Evolutionary conservation across 2,329 filamentous ascomycete genomes (phyloP), one percentile per base, ranked within the genome.

Genomic region (Colletotrichum sp.): DNA sequence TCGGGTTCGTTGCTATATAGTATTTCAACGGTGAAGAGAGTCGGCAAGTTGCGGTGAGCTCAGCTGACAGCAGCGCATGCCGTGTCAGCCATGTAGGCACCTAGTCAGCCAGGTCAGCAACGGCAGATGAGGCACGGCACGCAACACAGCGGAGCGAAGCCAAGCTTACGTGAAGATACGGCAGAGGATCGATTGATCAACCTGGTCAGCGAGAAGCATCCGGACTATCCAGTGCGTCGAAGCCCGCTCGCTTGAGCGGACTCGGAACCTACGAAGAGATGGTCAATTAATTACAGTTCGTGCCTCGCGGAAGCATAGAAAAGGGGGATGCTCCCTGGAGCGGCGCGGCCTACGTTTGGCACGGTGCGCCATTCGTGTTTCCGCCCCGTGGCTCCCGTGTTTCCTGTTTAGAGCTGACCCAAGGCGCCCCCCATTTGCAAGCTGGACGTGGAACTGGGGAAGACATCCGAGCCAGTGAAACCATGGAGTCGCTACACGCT

Each of bases 391-490:
- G 59, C 59, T 59, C 59, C 67, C 67, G 59, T 60, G 71, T 71
- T 70, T 74, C 71, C 71, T 71, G 10, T 71, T 48, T 52, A 65
- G 63, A 65, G 43, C n/a, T 48, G 43, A 48, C 43, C 34, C 7
- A 16, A 65, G 13, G 16, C 21, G 12, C n/a, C 18, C 10, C 61
- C 43, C 36, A 32, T 52, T 48, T 16, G 21, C 64, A 34, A 48
- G 39, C 28, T 48, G 16, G 16, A 34, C 28, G 18, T 30, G 59
- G 59, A 61, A 61, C 24, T n/a, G 55, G 26, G 65, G 71, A 55
- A 74, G 71, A 30, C 30, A 63, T 36, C 72, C 67, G 68, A 75
- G 26, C 72, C 72, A 75, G 69, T 75, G 72, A 75, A 75, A 72
- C 72, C 55, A 32, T 55, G 67, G 30, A 34, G 68, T 24, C 30